Conservation (phyloP, 768 basidiomycete genomes). For the Auriculariales sp. region DNA sequence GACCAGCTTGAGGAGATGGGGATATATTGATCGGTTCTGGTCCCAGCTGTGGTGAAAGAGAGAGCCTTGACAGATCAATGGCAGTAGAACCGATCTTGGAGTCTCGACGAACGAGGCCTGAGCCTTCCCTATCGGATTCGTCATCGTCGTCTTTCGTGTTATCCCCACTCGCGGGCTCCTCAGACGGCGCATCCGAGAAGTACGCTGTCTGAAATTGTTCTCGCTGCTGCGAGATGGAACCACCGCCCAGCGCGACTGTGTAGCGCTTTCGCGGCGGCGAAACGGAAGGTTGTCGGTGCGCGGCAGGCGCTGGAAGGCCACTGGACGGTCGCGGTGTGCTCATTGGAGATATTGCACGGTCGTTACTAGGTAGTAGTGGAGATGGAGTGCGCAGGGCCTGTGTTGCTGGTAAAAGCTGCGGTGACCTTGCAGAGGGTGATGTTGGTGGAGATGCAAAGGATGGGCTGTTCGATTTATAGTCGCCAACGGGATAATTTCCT, state of each 20-base stretch:
- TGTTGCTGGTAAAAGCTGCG: slow-evolving; percentile 1
- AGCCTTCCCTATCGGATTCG: slow-evolving; percentile 17
- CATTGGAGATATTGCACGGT: neutral
- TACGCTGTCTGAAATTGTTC: slow-evolving; percentile 26
- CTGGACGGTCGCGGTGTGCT: neutral
- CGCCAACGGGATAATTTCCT: slow-evolving; percentile 71
- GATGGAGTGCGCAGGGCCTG: slow-evolving; percentile 4
- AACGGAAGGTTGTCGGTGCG: slow-evolving; percentile 1
- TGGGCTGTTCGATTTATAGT: slow-evolving; percentile 37
- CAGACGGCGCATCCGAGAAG: slow-evolving; percentile 11
- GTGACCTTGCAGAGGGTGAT: neutral
- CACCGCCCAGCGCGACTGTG: slow-evolving; percentile 67
- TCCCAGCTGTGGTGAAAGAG: slow-evolving; percentile 6
- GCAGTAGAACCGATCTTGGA: slow-evolving; percentile 11
- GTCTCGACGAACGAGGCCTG: slow-evolving; percentile 3
- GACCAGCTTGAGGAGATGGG: neutral
- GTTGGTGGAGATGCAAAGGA: slow-evolving; percentile 1
- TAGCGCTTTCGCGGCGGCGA: slow-evolving; percentile 54
- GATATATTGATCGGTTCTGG: slow-evolving; percentile 2
- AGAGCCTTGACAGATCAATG: slow-evolving; percentile 9
- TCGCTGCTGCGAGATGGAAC: slow-evolving; percentile 16
- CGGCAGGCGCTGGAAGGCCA: slow-evolving; percentile 2
- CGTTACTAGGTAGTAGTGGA: slow-evolving; percentile 18
- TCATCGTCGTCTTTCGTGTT: slow-evolving; percentile 17
- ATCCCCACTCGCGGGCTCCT: slow-evolving; percentile 10